Conservation (phyloP, 179 eudicot genomes). For the Amaranthus tricolor region DNA sequence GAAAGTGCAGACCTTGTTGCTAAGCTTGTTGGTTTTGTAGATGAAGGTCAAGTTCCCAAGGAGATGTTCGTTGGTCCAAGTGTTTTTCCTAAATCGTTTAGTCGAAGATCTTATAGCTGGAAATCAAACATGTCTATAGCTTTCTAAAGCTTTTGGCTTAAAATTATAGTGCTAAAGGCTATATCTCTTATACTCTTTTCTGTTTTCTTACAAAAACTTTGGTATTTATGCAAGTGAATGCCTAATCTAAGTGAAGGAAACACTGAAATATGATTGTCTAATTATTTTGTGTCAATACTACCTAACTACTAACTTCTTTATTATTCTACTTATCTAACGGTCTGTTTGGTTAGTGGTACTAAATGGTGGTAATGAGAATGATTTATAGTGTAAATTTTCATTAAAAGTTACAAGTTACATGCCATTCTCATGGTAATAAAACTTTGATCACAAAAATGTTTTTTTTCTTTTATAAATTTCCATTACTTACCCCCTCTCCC, state of each 20-base stretch:
- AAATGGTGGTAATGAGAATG: too few relatives aligned
- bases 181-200: not conserved
- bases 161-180: not conserved
- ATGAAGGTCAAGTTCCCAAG: constrained; percentile 51
- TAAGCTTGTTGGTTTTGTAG: constrained; percentile 57
- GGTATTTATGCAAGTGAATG: not conserved
- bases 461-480: too few relatives aligned
- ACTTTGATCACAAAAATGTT: too few relatives aligned
- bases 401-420: too few relatives aligned
- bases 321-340: not conserved
- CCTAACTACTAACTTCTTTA: constrained; percentile 5
- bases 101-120: constrained; percentile 51
- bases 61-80: constrained; percentile 78
- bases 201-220: not conserved
- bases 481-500: too few relatives aligned
- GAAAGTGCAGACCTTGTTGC: constrained; percentile 74
- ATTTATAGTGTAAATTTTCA: too few relatives aligned
- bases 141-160: constrained; percentile 23
- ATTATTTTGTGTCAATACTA: constrained; percentile 3
- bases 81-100: constrained; percentile 42
- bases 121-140: constrained; percentile 44
- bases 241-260: not conserved
- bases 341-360: too few relatives aligned
- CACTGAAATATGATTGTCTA: not conserved
- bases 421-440: too few relatives aligned